A percentile compares a stretch with the other conserved stretches of the same genome.
Evolutionary conservation across 495 filamentous ascomycete species (phyloP).

Genomic region (Hypoxylon rickii): DNA sequence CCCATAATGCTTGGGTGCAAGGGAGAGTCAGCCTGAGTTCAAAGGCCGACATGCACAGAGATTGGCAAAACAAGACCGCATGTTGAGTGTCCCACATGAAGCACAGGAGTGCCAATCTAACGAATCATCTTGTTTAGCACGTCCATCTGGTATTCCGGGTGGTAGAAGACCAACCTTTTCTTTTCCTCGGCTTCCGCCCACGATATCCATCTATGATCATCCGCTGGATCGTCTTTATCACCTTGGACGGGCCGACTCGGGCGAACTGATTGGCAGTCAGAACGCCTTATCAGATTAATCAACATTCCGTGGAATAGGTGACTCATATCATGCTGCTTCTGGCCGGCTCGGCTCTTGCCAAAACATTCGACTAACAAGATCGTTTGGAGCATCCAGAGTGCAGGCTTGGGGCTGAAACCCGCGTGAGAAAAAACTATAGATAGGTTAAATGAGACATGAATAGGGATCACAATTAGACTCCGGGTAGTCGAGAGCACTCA

Average conservation of each 20-base stretch:
- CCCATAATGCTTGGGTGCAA: constrained; percentile 54
- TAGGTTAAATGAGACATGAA: too few species aligned
- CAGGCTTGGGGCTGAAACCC: constrained; percentile 53
- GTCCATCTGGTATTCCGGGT: not conserved
- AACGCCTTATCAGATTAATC: constrained; percentile 62
- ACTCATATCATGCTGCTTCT: constrained; percentile 58
- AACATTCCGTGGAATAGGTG: constrained; percentile 62
- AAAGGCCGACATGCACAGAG: constrained; percentile 62
- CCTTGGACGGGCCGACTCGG: constrained; percentile 30
- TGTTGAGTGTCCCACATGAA: constrained; percentile 67
- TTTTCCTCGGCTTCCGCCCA: constrained; percentile 59
- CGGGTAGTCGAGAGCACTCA: constrained; percentile 7
- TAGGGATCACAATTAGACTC: too few species aligned
- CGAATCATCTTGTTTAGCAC: constrained; percentile 1
- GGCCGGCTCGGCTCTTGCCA: constrained; percentile 60
- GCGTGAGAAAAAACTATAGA: constrained; percentile 43
- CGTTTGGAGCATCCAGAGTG: constrained; percentile 59
- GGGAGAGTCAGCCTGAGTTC: constrained; percentile 57
- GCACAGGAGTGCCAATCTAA: constrained; percentile 54
- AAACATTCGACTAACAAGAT: constrained; percentile 64
- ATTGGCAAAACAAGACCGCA: constrained; percentile 61
- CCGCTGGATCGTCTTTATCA: constrained; percentile 24
- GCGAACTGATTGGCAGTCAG: constrained; percentile 53
- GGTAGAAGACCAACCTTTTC: constrained; percentile 44
- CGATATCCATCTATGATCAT: constrained; percentile 50